Evolutionary conservation across 345 rosid species (phyloP).

Genomic region (Acer saccharum): DNA sequence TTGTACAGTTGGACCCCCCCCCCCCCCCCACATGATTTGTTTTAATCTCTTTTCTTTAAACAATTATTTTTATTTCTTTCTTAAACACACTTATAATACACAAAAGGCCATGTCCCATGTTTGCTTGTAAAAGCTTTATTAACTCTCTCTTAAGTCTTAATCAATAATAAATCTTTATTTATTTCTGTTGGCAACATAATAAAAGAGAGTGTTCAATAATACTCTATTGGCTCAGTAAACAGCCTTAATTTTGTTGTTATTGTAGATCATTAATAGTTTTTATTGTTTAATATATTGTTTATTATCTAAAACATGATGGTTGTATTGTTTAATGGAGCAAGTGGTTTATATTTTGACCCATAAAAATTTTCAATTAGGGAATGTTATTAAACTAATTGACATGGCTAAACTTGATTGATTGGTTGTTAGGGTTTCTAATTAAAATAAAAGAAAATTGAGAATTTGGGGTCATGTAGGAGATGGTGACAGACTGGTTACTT

Average conservation of each 20-base stretch:
- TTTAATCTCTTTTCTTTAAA: constrained; percentile 23
- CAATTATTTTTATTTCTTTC: constrained; percentile 2
- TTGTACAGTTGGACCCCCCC: constrained; percentile 39
- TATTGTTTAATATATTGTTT: not conserved
- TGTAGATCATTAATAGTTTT: not conserved
- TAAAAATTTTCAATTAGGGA: not conserved
- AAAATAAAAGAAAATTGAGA: not conserved
- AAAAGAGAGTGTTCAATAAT: constrained; percentile 3
- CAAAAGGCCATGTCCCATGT: constrained; percentile 29
- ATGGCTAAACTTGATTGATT: not conserved
- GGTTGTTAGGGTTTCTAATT: not conserved
- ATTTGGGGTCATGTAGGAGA: not conserved
- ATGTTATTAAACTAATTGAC: not conserved
- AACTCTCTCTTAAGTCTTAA: not conserved
- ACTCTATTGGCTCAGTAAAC: constrained; percentile 5
- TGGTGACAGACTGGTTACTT: too few species aligned
- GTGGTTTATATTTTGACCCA: not conserved
- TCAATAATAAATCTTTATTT: not conserved
- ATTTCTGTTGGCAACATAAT: not conserved
- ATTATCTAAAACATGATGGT: not conserved
- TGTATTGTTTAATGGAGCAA: not conserved
- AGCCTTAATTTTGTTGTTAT: constrained; percentile 10
- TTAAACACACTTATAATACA: constrained; percentile 19
- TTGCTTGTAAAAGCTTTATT: constrained; percentile 13
- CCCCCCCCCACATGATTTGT: constrained; percentile 29